Percentiles rank a stretch among this genome's conserved stretches.
phyloP scores from a whole-genome alignment of 345 rosid species.

The Brassica cretica region DNA sequence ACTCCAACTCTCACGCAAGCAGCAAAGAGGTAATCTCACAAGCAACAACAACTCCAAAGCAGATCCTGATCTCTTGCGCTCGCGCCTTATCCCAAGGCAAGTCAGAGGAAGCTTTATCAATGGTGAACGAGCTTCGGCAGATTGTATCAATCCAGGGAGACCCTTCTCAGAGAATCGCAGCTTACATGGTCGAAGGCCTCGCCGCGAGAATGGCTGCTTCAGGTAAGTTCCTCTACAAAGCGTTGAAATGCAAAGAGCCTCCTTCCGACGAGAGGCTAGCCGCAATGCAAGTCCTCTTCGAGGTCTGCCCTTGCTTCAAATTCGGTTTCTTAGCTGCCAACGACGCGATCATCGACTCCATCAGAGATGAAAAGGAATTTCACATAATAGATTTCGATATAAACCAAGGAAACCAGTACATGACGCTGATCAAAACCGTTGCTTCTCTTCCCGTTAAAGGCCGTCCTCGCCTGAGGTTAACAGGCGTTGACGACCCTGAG shows the following conservation, averaged over 20 bases:
- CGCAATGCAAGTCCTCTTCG: constrained; percentile 97
- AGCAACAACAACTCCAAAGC: constrained; percentile 57
- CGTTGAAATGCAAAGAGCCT: constrained; percentile 96
- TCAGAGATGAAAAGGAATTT: constrained; percentile 66
- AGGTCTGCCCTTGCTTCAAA: constrained; percentile 95
- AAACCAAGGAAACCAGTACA: constrained; percentile 94
- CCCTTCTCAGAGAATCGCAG: constrained; percentile 89
- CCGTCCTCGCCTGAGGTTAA: constrained; percentile 66
- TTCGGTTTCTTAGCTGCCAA: constrained; percentile 95
- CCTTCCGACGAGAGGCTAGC: constrained; percentile 94
- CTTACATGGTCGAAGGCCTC: constrained; percentile 98
- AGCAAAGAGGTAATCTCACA: constrained; percentile 68
- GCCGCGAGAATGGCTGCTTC: constrained; percentile 94
- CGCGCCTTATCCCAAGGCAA: constrained; percentile 66
- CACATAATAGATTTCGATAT: constrained; percentile 92
- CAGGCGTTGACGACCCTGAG: constrained; percentile 96
- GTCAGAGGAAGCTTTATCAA: constrained; percentile 56
- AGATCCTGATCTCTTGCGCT: constrained; percentile 79
- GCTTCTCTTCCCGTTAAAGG: constrained; percentile 47
- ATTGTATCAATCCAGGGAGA: constrained; percentile 91
- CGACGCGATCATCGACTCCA: constrained; percentile 77
- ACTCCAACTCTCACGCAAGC: constrained; percentile 68
- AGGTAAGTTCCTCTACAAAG: constrained; percentile 78
- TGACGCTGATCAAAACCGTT: constrained; percentile 71
- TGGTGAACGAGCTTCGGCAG: constrained; percentile 73